Conservation (phyloP, 345 rosid genomes). For the Lepidium aucheri region DNA sequence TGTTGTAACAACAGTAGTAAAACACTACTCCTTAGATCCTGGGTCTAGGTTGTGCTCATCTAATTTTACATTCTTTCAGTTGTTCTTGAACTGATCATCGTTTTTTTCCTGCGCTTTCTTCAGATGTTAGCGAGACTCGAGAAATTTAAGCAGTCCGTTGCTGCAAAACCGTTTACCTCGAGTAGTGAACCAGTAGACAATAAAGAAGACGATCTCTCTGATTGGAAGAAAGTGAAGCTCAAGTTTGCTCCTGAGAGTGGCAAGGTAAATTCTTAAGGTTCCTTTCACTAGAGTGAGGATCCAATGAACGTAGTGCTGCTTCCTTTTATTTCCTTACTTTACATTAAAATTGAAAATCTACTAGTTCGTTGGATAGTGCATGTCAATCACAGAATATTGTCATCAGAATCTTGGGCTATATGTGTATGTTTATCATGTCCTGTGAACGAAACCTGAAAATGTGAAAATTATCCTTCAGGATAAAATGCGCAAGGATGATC, state of each 20-base stretch:
- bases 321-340: background rate
- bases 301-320: background rate
- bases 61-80: background rate
- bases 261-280: constrained; percentile 43
- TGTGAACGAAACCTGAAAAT: background rate
- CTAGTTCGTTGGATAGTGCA: background rate
- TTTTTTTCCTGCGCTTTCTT: background rate
- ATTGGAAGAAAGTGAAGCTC: constrained; percentile 59
- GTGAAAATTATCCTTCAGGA: constrained; percentile 38
- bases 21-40: background rate
- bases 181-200: constrained; percentile 33
- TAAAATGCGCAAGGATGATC: constrained; percentile 69
- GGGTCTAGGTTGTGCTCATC: background rate
- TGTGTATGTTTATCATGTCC: background rate
- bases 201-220: constrained; percentile 49
- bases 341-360: background rate
- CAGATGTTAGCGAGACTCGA: constrained; percentile 78
- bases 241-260: constrained; percentile 57
- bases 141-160: constrained; percentile 55
- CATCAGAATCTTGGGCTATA: background rate
- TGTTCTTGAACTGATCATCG: background rate
- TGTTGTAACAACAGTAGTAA: background rate
- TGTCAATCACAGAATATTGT: background rate
- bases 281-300: background rate
- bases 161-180: constrained; percentile 36